Evolutionary conservation across 805 yeast genomes (phyloP).

Genomic region (Yarrowia sp.): DNA sequence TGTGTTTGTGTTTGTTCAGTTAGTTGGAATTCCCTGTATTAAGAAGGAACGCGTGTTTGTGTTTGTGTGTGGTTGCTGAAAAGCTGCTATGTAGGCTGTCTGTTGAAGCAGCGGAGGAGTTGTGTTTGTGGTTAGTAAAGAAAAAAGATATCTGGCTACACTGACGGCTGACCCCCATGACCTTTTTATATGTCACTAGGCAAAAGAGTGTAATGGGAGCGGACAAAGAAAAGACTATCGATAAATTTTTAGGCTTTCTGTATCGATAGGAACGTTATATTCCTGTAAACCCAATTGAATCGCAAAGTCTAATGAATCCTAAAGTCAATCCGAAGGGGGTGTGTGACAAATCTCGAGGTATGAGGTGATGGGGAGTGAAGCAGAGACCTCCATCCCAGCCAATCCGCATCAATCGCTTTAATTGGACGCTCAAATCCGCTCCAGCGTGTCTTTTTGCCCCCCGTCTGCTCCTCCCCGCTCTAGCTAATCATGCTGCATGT

Average conservation of each 20-base stretch:
- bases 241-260: slow-evolving; percentile 9
- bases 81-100: slow-evolving; percentile 33
- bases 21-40: background rate
- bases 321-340: no score
- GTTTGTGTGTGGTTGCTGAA: slow-evolving; percentile 2
- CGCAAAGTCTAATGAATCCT: background rate
- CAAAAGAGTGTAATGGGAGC: slow-evolving; percentile 18
- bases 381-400: no score
- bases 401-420: background rate
- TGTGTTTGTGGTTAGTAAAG: background rate
- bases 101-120: slow-evolving; percentile 26
- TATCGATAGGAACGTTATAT: slow-evolving; percentile 35
- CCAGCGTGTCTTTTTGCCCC: background rate
- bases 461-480: background rate
- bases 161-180: slow-evolving; percentile 36
- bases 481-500: slow-evolving; percentile 35
- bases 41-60: background rate
- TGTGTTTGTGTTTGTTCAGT: slow-evolving; percentile 12
- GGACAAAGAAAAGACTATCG: slow-evolving; percentile 26
- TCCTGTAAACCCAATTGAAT: slow-evolving; percentile 6
- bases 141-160: background rate
- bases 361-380: no score
- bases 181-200: slow-evolving; percentile 34
- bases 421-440: background rate
- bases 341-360: no score